Base-by-base conservation (phyloP, 148 eudicot species). In the Chenopodium formosanum region DNA sequence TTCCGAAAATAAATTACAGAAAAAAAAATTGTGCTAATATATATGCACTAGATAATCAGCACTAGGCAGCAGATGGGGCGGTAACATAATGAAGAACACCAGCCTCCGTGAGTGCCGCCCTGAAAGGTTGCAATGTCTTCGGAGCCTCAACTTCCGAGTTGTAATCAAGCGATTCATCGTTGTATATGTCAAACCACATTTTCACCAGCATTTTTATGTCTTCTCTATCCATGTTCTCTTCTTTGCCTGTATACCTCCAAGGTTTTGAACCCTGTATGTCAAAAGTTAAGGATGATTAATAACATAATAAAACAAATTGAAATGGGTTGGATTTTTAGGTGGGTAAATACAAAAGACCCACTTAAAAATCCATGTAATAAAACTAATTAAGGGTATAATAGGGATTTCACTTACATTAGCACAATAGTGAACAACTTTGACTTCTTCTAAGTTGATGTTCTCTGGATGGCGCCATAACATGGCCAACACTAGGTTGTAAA, bases 381-480 rank as follows among this genome's bases (percentile, higher is more conserved):
- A 40, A 6, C 0, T 14, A 58, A 17, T 29, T 68, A 58, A 58
- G 63, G 62, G 17, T 7, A 40, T 40, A 0, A 19, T 65, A 19
- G 73, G 22, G 10, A 66, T 68, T 62, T 52, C 20, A 86, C 87
- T 82, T 70, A 81, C 90, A 32, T 82, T 74, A 2, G 89, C 89
- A 79, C 91, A 89, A 48, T 89, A 89, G 80, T 89, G 91, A 60
- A 89, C 87, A 20, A 89, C 91, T 74, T 85, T 89, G 1, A 85
- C 91, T 73, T 85, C 74, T 1, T 85, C 74, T 20, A 86, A 76
- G 20, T 89, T 47, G 11, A 89, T 53, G 12, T 83, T 76, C 63
- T 85, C 89, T 0, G 91, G 91, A 70, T 89, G 91, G 19, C 89
- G 91, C 91, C 91, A 86, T 71, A 89, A 47, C 91, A 89, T 89